Evolutionary conservation across 495 filamentous ascomycete genomes (phyloP), one percentile per base, ranked within the genome.

Genomic region (Penicillium turbatum): DNA sequence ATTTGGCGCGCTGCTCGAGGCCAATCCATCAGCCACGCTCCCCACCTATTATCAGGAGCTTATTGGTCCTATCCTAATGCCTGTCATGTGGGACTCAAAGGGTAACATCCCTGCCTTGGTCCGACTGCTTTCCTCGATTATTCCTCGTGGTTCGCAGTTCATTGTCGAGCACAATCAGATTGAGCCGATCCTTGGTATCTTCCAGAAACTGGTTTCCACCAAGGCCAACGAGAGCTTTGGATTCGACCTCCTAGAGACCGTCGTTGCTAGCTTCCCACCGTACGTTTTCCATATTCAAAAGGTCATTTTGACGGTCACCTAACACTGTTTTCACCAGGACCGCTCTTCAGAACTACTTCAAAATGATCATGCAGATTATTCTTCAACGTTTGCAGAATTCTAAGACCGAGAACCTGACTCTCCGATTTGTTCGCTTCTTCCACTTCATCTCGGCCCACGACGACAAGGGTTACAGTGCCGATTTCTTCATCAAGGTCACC

Each of bases 101-200:
- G 95, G 95, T 67, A 97, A 97, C 62, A 85, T 95, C 5, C 95
- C 95, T 5, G 92, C 92, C 6, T 81, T 97, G 48, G 84, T 89
- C 45, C 84, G 92, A 21, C 76, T 97, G 44, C 72, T 99, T n/a
- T 81, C 85, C 9, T 84, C 90, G 3, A 84, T 96, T 56, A 87
- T 97, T 60, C 80, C 87, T 11, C 88, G 89, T 54, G 87, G 82
- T 9, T 80, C 86, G 8, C 68, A 81, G 32, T 78, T 80, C 44
- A 90, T 98, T 57, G 68, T 87, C 7, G 77, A 81, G 40, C 84
- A 87, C 61, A 86, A 90, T 59, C 86, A 90, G 63, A 65, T 96
- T 46, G 87, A 90, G 60, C 78, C 85, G 8, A 80, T 96, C 56
- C 79, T 99, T 26, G 86, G 88, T 55, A 90, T 97, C 41, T 97